Conservation (phyloP, 2,329 filamentous ascomycete genomes). For the Domatiomyces globalis region DNA sequence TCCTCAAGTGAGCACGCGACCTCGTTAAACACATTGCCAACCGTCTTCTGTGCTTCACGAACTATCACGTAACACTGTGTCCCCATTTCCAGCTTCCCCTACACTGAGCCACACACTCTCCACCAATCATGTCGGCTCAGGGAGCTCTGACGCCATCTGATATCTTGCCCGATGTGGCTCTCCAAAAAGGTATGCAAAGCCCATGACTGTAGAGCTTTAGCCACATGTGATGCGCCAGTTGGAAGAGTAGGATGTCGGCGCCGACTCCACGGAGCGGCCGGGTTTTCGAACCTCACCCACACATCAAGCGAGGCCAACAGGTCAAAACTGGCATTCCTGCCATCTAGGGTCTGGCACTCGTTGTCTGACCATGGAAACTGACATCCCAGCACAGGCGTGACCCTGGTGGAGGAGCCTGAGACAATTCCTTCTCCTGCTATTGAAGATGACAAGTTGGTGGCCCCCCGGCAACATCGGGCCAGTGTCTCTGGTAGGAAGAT, state of each 20-base stretch:
- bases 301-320: too few species aligned
- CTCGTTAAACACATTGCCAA: not conserved
- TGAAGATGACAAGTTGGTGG: not conserved
- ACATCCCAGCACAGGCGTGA: slow-evolving; percentile 12
- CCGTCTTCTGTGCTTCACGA: not conserved
- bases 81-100: not conserved
- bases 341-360: too few species aligned
- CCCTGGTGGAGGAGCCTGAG: slow-evolving; percentile 19
- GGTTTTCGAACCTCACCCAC: too few species aligned
- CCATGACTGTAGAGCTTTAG: too few species aligned
- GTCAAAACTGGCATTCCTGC: too few species aligned
- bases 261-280: too few species aligned
- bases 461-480: slow-evolving; percentile 10
- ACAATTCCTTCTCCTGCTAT: slow-evolving; percentile 3
- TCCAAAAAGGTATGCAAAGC: not conserved
- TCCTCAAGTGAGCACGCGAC: not conserved
- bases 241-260: too few species aligned
- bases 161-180: not conserved
- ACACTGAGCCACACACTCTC: not conserved
- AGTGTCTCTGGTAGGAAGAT: slow-evolving; percentile 19
- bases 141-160: not conserved
- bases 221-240: too few species aligned
- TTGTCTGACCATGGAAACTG: not conserved
- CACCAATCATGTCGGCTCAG: not conserved
- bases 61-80: not conserved